Evolutionary conservation across 495 filamentous ascomycete species (phyloP), one percentile per base, ranked within the genome.

Genomic region (Daldinia decipiens): DNA sequence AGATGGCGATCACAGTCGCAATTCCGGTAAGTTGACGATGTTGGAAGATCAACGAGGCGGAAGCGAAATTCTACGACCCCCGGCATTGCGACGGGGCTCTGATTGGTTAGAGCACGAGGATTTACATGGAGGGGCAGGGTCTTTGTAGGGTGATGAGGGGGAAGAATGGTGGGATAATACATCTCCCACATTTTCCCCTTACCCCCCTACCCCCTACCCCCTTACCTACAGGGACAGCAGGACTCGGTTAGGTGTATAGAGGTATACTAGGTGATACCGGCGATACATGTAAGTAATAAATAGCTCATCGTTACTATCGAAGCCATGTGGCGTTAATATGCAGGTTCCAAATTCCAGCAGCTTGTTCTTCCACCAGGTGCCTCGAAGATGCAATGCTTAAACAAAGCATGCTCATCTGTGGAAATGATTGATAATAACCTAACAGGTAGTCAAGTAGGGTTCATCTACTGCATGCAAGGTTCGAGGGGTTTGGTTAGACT

Each of bases 31-130:
- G 56, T 39, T 68, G 56, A 43, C 11, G 70, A 65, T 65, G 65
- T 72, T 68, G 61, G 70, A 58, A 68, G 64, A 68, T 65, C 65
- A 63, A 61, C 56, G 19, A 65, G 56, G 56, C 65, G 65, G 65
- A 68, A 65, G 56, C 65, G 45, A 31, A 34, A 36, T 59, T 53
- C 31, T 57, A 27, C 47, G 21, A 55, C 15, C 53, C 64, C 70
- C 61, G 60, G 40, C 26, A 24, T 68, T 72, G 70, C 70, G 65
- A 72, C 43, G 60, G 60, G 13, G 40, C 11, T 45, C n/a, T 68
- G 60, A 69, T 73, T 73, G 65, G 70, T 17, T 53, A 11, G 39
- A 45, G 19, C n/a, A 57, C 29, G 40, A 32, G 43, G 43, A 21
- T 47, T 47, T 26, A n/a, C 29, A 50, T 27, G 58, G 60, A 29